These are phyloP conservation scores for Colletotrichum euphorbiae DNA, from an alignment of 2,329 filamentous ascomycete species.

Conservation along the genomic window DNA sequence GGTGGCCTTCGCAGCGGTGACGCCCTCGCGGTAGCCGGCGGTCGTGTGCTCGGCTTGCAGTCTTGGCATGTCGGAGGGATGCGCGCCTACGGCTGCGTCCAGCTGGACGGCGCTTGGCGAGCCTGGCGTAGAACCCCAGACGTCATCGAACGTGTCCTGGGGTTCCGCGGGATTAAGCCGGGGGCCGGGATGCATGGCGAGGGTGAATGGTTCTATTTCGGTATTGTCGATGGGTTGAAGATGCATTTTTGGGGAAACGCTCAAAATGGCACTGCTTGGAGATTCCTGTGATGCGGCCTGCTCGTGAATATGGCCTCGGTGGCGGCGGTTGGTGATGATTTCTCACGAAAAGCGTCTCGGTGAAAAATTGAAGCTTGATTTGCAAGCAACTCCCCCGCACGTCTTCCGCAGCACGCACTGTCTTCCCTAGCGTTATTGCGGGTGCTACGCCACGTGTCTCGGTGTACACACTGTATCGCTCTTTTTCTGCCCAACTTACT, in stretches of 20 bases:
- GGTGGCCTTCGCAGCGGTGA: slow-evolving; percentile 78
- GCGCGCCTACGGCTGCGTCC: slow-evolving; percentile 41
- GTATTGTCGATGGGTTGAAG: slow-evolving; percentile 41
- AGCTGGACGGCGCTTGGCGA: slow-evolving; percentile 24
- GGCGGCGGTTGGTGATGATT: slow-evolving; percentile 12
- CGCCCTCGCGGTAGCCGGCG: slow-evolving; percentile 90
- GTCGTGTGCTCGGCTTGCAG: slow-evolving; percentile 83
- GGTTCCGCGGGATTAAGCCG: slow-evolving; percentile 13
- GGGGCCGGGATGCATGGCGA: slow-evolving; percentile 32
- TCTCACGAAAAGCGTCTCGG: neutral
- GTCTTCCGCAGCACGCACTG: slow-evolving; percentile 2
- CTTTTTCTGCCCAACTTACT: neutral
- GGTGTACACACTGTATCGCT: too few relatives aligned
- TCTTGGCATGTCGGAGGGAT: slow-evolving; percentile 75
- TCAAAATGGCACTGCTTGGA: neutral
- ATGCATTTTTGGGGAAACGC: slow-evolving; percentile 31
- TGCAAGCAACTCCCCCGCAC: slow-evolving; percentile 34
- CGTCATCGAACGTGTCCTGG: slow-evolving; percentile 41
- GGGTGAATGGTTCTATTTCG: slow-evolving; percentile 40
- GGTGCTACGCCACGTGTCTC: neutral
- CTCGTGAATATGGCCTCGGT: neutral
- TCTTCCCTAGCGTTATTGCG: accelerated
- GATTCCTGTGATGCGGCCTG: neutral
- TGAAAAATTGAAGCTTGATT: slow-evolving; percentile 34
- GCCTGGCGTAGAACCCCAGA: slow-evolving; percentile 41